Evolutionary conservation across 441 rosid species (phyloP), one percentile per base, ranked within the genome.

Genomic region (Populus hybrid): DNA sequence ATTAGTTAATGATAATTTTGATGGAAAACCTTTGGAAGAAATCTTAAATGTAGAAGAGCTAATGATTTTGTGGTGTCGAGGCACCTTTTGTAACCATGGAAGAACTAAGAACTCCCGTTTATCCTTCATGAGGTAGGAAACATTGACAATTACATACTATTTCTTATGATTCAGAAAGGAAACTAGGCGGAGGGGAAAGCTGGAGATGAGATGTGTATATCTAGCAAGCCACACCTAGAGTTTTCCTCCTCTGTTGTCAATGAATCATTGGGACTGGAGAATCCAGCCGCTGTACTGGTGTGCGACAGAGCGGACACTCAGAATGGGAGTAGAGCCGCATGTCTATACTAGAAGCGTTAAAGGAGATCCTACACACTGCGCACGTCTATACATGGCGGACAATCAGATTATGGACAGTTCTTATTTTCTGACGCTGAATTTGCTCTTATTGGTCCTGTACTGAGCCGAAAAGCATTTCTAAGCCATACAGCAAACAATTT

Each of bases 261-360:
- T 26, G 14, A 64, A 23, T 7, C 50, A 6, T 64, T 38, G 2
- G 35, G 35, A 33, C 35, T 6, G 69, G 72, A 64, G 77, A 65
- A 64, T 69, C 73, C 6, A 66, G 29, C 14, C 78, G 65, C 50
- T 77, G 66, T 33, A 91, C 93, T 24, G 90, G 84, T 11, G 89
- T 77, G 53, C 99, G 91, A 50, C 98, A 94, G 36, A 93, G 87
- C 42, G 98, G 99, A 77, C 99, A 92, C 0, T 90, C 84, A 64
- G 92, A 85, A 75, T 90, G 95, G 64, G 91, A 87, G 68, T 85
- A 90, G 76, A 91, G 86, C 99, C 98, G 93, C 98, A 88, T 90
- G 79, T 91, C 95, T 9, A 93, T 88, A 42, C 98, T 90, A 0
- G 83, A 90, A 65, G 83, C 79, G 69, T 94, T 98, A 75, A 92